Conservation (phyloP, 345 rosid genomes). For the Rhizophora mangle region DNA sequence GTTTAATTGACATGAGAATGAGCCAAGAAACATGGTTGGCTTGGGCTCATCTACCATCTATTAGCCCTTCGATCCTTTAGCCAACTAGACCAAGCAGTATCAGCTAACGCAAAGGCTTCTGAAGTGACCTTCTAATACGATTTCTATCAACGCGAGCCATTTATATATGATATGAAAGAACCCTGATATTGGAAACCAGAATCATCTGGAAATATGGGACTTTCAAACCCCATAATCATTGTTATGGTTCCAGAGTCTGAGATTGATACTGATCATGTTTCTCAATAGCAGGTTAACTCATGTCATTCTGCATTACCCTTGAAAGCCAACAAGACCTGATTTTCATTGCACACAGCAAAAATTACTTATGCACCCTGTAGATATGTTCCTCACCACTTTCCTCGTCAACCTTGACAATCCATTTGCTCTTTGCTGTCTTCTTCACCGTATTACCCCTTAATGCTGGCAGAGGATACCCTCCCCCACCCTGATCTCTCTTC, state of each 20-base stretch:
- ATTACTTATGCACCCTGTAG: conserved; percentile 31
- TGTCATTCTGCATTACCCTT: background rate
- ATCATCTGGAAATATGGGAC: no score
- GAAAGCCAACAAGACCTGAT: background rate
- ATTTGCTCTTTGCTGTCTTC: conserved; percentile 28
- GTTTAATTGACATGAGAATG: no score
- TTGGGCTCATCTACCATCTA: background rate
- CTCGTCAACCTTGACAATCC: conserved; percentile 39
- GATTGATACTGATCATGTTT: background rate
- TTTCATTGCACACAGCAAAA: background rate
- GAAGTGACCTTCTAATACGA: background rate
- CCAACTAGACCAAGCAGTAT: background rate
- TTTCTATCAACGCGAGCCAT: background rate
- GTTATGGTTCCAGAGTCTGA: no score
- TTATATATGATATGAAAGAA: background rate
- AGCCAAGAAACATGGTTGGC: no score
- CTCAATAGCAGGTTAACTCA: background rate
- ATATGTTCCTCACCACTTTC: conserved; percentile 53
- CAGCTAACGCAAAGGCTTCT: background rate
- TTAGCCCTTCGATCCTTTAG: background rate
- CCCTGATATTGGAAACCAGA: no score
- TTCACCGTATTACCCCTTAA: background rate
- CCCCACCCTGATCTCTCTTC: conserved; percentile 12
- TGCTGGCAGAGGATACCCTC: background rate
- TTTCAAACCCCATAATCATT: no score